Evolutionary conservation across 73 alveolate genomes (phyloP), one percentile per base, ranked within the genome.

Genomic region (Durusdinium trenchii): DNA sequence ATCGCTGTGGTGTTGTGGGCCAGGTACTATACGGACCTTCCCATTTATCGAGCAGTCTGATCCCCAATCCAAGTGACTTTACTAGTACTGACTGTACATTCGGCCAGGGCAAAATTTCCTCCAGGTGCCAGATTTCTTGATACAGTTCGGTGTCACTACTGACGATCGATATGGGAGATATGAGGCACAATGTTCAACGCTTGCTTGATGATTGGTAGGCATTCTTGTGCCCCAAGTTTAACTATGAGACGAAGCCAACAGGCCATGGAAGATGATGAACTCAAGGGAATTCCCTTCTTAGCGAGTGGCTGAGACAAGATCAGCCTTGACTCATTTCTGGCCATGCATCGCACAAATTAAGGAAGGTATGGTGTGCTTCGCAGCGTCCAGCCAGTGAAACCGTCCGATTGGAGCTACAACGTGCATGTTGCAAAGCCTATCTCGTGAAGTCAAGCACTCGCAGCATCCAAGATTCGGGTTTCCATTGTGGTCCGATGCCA

Each of bases 331-430:
- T 12, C 32, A 12, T 16, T 57, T 12, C 12, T 23, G 69, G 69
- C 69, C 12, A 12, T 57, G 32, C 23, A 57, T 57, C 32, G 12
- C 23, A 23, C 12, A 57, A 57, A 16, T 57, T 57, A n/a, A 87
- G 95, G 95, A 87, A 50, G 95, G 95, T 50, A 87, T 87, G 95
- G 95, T 87, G 85, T 87, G 85, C 85, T 75, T 87, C 45, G 95
- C 95, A 7, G 95, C 95, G 35, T 50, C 84, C 85, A 67, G 83
- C 16, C 85, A 43, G 95, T 47, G 12, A 47, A 30, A 26, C 93
- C 36, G 50, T 28, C 90, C 3, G 2, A 67, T 47, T 79, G 6
- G 3, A 18, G 28, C 64, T 12, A 54, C 64, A 54, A 9, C 20
- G 9, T 20, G 28, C 64, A 54, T n/a, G n/a, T n/a, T n/a, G n/a